Base-by-base conservation (phyloP, 2,329 filamentous ascomycete species). In the Penicillium frequentans region DNA sequence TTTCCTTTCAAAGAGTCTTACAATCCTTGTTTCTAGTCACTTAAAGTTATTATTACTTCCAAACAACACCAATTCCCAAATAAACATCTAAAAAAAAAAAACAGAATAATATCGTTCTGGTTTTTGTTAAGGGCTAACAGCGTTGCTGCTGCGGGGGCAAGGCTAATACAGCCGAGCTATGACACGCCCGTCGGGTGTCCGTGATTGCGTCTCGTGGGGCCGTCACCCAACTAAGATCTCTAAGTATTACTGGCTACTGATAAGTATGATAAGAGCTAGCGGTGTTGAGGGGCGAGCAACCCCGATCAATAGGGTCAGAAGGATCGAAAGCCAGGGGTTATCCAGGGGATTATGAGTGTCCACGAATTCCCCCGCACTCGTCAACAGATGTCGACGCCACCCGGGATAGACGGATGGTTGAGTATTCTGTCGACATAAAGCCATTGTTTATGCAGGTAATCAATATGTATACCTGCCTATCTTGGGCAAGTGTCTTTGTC, bases 151-250 rank as follows among this genome's bases (percentile, higher is more conserved):
- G 35, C 35, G 35, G 21, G 9, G 35, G 21, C 19, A 29, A n/a
- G 26, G 19, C 26, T 33, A 31, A 29, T 16, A 31, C 33, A 27
- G 43, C 24, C 45, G 37, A 21, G 52, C 19, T 48, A 55, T 58
- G 52, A 29, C 43, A 58, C 52, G 47, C 35, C 56, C 56, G 56
- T 58, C 56, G 56, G 56, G 44, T 29, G 49, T 55, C 56, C 56
- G 56, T 49, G 35, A 39, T 47, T 44, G 43, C 52, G 44, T 45
- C 21, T 27, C 37, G 8, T 39, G 48, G 48, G 48, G 48, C 48
- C 23, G 29, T 26, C 14, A 10, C 9, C 14, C 21, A 39, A 39
- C 13, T 27, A 19, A 39, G 23, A 19, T 19, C 33, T 7, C 16
- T n/a, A 3, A n/a, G 23, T 26, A 9, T 49, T 19, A 50, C 33